Conservation (phyloP, 225 moss, liverwort and hornwort species). For the Physcomitrium patens region DNA sequence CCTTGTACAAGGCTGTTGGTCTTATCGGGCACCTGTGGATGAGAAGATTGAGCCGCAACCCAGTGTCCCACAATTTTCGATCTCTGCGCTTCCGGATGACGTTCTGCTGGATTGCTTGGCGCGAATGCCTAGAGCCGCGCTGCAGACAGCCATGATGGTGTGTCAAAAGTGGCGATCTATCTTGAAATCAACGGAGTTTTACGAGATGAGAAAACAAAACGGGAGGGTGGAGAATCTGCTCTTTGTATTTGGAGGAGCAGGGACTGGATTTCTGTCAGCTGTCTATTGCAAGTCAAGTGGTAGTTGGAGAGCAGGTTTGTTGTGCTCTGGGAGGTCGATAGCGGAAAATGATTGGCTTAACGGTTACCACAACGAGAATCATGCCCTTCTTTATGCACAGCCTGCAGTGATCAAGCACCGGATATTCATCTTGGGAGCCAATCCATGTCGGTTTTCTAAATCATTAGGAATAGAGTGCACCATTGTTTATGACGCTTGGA, state of each 20-base stretch:
- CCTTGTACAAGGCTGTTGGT: conserved; percentile 52
- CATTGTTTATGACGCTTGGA: conserved; percentile 83
- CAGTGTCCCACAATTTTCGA: conserved; percentile 38
- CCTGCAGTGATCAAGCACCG: conserved; percentile 82
- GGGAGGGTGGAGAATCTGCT: conserved; percentile 76
- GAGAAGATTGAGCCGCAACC: conserved; percentile 23
- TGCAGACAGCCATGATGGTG: conserved; percentile 83
- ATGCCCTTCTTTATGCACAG: conserved; percentile 76
- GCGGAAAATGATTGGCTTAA: conserved; percentile 72
- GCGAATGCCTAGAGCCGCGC: conserved; percentile 72
- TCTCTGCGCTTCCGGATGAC: conserved; percentile 70
- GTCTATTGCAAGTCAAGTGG: conserved; percentile 70
- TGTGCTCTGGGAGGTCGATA: conserved; percentile 69
- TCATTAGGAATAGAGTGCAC: conserved; percentile 65
- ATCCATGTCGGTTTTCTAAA: conserved; percentile 56
- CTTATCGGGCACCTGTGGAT: conserved; percentile 28
- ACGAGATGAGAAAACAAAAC: conserved; percentile 66
- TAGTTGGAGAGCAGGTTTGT: conserved; percentile 66
- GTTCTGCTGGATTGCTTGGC: conserved; percentile 78
- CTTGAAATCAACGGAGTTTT: conserved; percentile 75
- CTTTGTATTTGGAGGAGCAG: conserved; percentile 82
- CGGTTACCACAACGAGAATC: conserved; percentile 71
- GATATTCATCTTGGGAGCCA: conserved; percentile 77
- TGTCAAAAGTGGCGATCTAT: conserved; percentile 80
- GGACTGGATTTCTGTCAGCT: conserved; percentile 69